Base-by-base conservation (phyloP, 768 basidiomycete genomes). In the Suillus clintonianus region DNA sequence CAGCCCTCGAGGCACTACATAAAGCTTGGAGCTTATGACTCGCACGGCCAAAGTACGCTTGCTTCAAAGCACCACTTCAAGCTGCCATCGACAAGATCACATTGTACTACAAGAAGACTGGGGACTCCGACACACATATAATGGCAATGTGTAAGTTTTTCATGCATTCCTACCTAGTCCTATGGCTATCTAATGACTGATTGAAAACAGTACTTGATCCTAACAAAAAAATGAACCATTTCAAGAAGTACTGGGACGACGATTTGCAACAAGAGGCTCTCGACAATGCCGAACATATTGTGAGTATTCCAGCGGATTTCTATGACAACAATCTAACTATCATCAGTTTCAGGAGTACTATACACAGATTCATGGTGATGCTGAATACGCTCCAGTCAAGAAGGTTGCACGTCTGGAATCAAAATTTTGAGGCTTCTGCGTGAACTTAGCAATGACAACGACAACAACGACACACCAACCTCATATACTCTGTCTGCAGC, bases 41-140 rank as follows among this genome's bases (percentile, higher is more conserved):
- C 0, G 15, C 17, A 1, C 1, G 62, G 11, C 14, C 15, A 0
- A 67, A 71, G 51, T 77, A 74, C 54, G 48, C 22, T 0, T 36
- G 47, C 3, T 76, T 77, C 62, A 17, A n/a, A 7, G 0, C 34
- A 50, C 74, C 72, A 2, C 64, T 80, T 24, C 37, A 70, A 13
- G 71, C 71, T 4, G 80, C 68, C 1, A 59, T 71, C 15, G 43
- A 64, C 1, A 81, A 80, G 65, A 65, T 80, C 15, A 59, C 65
- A 24, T 68, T 75, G 34, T 79, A 80, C 62, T 79, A 80, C 64
- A 63, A 74, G 48, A 70, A 72, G 60, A 76, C 75, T 5, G 59
- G 60, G 1, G 74, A 75, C n/a, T 72, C 72, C 4, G 67, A 73
- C 60, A 74, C 75, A 9, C 74, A 77, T 61, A 69, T 76, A 2